These are phyloP conservation scores for Chalciporus sphaerocephalus DNA, from an alignment of 768 basidiomycete species.

Conservation along the genomic window DNA sequence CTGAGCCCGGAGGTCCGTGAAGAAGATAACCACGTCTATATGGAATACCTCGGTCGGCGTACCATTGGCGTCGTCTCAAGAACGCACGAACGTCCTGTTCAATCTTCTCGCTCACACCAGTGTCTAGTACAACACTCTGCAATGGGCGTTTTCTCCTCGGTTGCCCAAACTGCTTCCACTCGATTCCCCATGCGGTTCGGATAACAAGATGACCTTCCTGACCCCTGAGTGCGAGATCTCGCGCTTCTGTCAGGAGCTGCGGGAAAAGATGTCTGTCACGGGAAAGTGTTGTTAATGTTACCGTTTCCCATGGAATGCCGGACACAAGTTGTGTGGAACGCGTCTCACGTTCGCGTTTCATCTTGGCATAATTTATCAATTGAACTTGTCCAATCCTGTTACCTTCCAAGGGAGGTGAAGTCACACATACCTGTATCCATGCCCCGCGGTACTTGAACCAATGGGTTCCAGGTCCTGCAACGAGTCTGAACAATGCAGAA, in stretches of 20 bases:
- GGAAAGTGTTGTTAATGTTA: constrained; percentile 89
- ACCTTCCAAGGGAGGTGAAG: background rate
- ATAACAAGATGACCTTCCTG: constrained; percentile 95
- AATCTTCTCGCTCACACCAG: constrained; percentile 82
- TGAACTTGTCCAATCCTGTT: background rate
- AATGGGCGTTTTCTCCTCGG: constrained; percentile 84
- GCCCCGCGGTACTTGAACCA: constrained; percentile 86
- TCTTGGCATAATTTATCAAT: constrained; percentile 42
- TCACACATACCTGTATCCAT: constrained; percentile 83
- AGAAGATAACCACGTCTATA: constrained; percentile 94
- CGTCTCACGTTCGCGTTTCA: constrained; percentile 91
- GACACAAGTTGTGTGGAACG: constrained; percentile 88
- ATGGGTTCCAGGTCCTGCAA: constrained; percentile 93
- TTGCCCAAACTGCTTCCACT: constrained; percentile 94
- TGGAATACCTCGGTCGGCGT: constrained; percentile 97
- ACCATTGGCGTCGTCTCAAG: constrained; percentile 83
- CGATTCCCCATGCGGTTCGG: constrained; percentile 93
- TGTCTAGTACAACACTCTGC: constrained; percentile 81
- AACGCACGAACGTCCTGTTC: constrained; percentile 78
- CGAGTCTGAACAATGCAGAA: constrained; percentile 85
- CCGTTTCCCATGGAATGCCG: constrained; percentile 95
- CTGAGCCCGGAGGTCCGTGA: constrained; percentile 95
- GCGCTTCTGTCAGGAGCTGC: constrained; percentile 78
- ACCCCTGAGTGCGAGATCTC: constrained; percentile 76
- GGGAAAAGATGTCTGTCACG: constrained; percentile 81